Evolutionary conservation across 2,329 filamentous ascomycete genomes (phyloP), one percentile per base, ranked within the genome.

Genomic region (Graphium sp.): DNA sequence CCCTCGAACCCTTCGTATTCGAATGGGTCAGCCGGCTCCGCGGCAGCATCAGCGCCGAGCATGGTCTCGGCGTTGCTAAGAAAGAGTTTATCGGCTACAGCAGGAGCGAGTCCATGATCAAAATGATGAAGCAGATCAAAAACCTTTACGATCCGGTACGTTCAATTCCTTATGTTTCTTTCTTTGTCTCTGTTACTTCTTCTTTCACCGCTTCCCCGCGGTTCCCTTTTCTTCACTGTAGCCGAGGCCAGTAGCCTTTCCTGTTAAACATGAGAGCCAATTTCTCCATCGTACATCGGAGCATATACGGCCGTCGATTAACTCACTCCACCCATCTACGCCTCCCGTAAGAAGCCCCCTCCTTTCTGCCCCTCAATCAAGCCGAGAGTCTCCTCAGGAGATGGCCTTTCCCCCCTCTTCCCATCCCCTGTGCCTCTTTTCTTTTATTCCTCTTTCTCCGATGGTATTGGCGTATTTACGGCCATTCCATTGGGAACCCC

Each of bases 31-130:
- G 75, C 42, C 72, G 82, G 58, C 68, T 80, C 26, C 76, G 77
- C 37, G 89, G 89, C 35, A 94, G 84, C 52, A 94, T 98, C 53
- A 93, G 84, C 46, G 89, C 89, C 28, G 89, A 98, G 56, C 89
- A 98, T 49, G 89, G 89, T 4, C 57, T 98, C 22, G 89, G 89
- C 11, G 57, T 98, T 37, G 83, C 85, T 28, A 98, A 98, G 74
- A 93, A 92, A 62, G 78, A 83, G 34, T 98, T 76, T 47, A 83
- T 98, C 49, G 77, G 81, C 18, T 95, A 95, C 57, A 93, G 83
- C 56, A 73, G 83, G 43, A 85, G 75, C 45, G 75, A 84, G 32
- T 87, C 74, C 10, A 89, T 87, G 71, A 62, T 98, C 40, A 71
- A 63, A 37, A 49, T 98, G 49, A 98, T 98, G 89, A 85, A 79